Evolutionary conservation across 257 asterid species (phyloP), one percentile per base, ranked within the genome.

Genomic region (Nicotiana knightiana): DNA sequence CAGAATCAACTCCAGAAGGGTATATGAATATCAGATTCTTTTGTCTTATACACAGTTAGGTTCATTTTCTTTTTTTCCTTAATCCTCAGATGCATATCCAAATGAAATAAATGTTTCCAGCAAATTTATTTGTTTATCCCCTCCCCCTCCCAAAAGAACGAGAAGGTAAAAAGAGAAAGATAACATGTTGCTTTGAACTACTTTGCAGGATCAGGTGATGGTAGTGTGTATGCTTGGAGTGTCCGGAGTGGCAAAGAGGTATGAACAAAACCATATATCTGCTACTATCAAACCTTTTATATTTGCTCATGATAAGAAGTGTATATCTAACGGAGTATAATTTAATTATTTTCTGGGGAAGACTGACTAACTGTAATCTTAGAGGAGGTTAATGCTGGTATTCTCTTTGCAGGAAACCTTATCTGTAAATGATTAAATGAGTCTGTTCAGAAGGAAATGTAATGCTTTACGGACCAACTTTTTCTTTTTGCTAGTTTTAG

Each of bases 171-270:
- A 3, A 48, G 16, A 18, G 26, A 58, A 58, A 58, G 30, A 3
- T 8, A 51, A 48, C 43, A 26, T 46, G 51, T 57, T 81, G 83
- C 79, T 82, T 84, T 85, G n/a, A 82, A 84, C 70, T 76, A 17
- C 81, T 83, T 86, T 89, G 80, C 92, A 95, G 99, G 99, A 85
- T 94, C 98, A 81, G 99, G 98, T 54, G 97, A 96, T 83, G 98
- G 99, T 70, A 96, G 93, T 87, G 97, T 96, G 66, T 94, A 86
- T 90, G 98, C 92, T 84, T 96, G 98, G 98, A 92, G 93, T 86
- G 97, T 92, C 81, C 94, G 98, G 83, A 94, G 92, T 80, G 98
- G 99, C 84, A 94, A 94, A 91, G 98, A 96, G 86, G 98, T 95
- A 91, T 12, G 86, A 16, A 15, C 63, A 26, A n/a, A 75, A 28